Evolutionary conservation across 306 rosid species (phyloP).

Genomic region (Begonia fuchsioides): DNA sequence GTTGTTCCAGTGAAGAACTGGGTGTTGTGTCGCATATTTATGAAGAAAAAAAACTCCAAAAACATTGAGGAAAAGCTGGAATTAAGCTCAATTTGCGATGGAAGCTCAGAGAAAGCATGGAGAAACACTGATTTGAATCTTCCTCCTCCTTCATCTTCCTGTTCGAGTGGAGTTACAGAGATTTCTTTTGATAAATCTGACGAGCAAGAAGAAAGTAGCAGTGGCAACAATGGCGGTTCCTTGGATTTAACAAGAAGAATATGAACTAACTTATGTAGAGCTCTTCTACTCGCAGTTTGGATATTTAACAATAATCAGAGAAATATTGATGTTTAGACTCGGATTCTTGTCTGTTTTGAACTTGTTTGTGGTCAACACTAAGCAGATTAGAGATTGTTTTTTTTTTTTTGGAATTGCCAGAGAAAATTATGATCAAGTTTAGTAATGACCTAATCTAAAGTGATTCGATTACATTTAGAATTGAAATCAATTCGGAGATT

Average conservation of each 20-base stretch:
- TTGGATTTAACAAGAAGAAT: neutral
- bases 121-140: conserved; percentile 1
- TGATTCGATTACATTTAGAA: too few relatives aligned
- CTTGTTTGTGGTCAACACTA: too few relatives aligned
- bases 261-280: too few relatives aligned
- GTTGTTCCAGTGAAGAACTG: neutral
- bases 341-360: too few relatives aligned
- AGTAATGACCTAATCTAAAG: too few relatives aligned
- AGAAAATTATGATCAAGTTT: too few relatives aligned
- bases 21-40: conserved; percentile 7
- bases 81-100: neutral
- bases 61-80: neutral
- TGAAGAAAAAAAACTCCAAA: conserved; percentile 5
- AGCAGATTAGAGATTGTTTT: too few relatives aligned
- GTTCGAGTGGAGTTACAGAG: conserved; percentile 8
- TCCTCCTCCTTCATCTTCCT: conserved; percentile 10
- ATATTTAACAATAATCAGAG: neutral
- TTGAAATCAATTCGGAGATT: too few relatives aligned
- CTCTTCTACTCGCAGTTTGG: neutral
- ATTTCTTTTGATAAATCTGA: neutral
- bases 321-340: too few relatives aligned
- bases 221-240: neutral
- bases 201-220: conserved; percentile 11
- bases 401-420: too few relatives aligned
- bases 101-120: neutral